Evolutionary conservation across 2,329 filamentous ascomycete genomes (phyloP), one percentile per base, ranked within the genome.

Genomic region (Calycina herbarum): DNA sequence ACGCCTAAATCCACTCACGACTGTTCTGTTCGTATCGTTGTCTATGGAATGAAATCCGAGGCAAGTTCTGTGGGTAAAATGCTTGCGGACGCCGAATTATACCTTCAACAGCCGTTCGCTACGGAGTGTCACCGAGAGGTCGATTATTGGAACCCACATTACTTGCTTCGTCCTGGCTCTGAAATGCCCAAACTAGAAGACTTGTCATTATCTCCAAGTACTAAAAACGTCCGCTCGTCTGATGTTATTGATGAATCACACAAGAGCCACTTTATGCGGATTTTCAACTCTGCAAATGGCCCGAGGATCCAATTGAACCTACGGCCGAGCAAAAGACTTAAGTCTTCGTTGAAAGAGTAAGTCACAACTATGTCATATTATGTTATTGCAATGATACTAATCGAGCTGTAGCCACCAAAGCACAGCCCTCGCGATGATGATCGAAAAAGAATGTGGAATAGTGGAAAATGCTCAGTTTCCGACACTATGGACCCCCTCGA

Each of bases 381-480:
- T 24, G 45, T 7, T 24, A 48, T 48, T 11, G 7, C 2, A 24
- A 20, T 10, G 10, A 20, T 8, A 24, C 20, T 48, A 24, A 48
- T 8, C 45, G n/a, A 10, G 17, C 17, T 57, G 11, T 17, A 65
- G 66, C 59, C 73, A 77, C 62, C 75, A 77, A 70, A 66, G 72
- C 11, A 61, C 64, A 40, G 75, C 75, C 31, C 66, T 76, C 7
- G 65, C 71, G 54, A 75, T 76, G 73, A 76, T 77, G 76, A 48
- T 70, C 6, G 72, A 76, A 58, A 76, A 72, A 63, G 76, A 77
- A 61, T 27, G 61, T 29, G 71, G 69, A 2, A 57, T 62, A 24
- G 24, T 71, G 8, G 64, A 68, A 54, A 31, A 66, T 5, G n/a
- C 69, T 13, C 65, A 60, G 31, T 73, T 75, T 62, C 70, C 73